Evolutionary conservation across 768 basidiomycete genomes (phyloP), one percentile per base, ranked within the genome.

Genomic region (Auricularia heimuer): DNA sequence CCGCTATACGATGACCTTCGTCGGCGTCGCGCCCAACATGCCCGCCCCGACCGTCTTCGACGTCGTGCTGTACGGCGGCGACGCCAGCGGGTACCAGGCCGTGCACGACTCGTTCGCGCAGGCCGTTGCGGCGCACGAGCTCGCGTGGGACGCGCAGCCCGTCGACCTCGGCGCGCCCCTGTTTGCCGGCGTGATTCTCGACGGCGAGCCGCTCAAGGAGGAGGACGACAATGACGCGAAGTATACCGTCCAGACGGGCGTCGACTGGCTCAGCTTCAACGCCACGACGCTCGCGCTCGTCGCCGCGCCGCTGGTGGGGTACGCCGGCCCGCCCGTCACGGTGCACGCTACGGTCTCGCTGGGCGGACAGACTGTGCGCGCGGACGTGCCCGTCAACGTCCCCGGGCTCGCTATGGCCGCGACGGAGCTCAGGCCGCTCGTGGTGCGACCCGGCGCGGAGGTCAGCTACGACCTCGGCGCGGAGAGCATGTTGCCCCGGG

Each of bases 321-420:
- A 8, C 39, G 12, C 8, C 39, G 39, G 39, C 39, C 8, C 29
- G 29, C 29, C 39, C 39, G 39, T 39, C 39, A 39, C 8, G 8
- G 39, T 12, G 12, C 39, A 12, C 79, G 63, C 73, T 47, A 81
- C 75, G 24, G 82, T 89, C 2, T 73, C 77, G 18, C 86, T 88
- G 61, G 68, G 61, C 74, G 87, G 90, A 70, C 88, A 93, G 73
- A 81, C 83, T 0, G 69, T 92, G 65, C 74, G 79, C 21, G 85
- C 87, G 24, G 85, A 80, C 67, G 77, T 95, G 39, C 78, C 83
- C 2, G 70, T 98, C 67, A 82, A 82, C 34, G 73, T 91, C 29
- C 84, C 88, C 8, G 81, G 87, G 3, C 89, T 92, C 3, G 90
- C 84, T 73, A 96, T 97, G 77, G 77, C 81, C 12, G 67, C 77